Evolutionary conservation across 2,329 filamentous ascomycete species (phyloP).

Genomic region (Chaetomiaceae sp.): DNA sequence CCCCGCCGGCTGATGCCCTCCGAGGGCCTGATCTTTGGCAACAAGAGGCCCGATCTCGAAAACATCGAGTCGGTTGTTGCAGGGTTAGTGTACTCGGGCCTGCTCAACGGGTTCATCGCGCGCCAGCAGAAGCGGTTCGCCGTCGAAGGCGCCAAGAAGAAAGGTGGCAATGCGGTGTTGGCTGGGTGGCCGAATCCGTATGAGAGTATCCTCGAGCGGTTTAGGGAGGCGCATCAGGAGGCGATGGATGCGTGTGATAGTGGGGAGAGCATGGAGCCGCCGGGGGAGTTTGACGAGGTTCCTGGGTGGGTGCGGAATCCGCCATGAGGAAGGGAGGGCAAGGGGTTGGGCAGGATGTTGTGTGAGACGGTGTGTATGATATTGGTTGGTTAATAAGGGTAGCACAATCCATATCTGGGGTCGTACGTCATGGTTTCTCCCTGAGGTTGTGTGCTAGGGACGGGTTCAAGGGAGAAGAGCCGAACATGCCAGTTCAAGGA

Average conservation of each 20-base stretch:
- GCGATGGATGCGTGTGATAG: conserved; percentile 65
- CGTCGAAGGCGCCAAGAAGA: conserved; percentile 70
- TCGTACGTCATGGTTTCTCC: too few species aligned
- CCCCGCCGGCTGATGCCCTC: conserved; percentile 49
- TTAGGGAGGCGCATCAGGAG: conserved; percentile 58
- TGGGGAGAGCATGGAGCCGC: conserved; percentile 25
- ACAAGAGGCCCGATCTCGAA: conserved; percentile 52
- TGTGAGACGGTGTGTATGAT: not conserved
- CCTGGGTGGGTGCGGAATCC: conserved; percentile 32
- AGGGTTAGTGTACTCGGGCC: conserved; percentile 71
- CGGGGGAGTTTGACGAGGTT: conserved; percentile 27
- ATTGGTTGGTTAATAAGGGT: too few species aligned
- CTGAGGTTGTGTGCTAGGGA: not conserved
- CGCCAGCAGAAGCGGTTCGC: conserved; percentile 74
- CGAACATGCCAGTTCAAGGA: too few species aligned
- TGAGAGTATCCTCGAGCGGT: conserved; percentile 60
- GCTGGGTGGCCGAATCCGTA: conserved; percentile 75
- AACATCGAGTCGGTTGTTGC: conserved; percentile 76
- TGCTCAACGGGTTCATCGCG: conserved; percentile 80
- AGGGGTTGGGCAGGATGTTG: not conserved
- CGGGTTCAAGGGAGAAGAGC: not conserved
- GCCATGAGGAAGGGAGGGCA: not conserved
- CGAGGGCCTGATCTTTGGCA: conserved; percentile 61
- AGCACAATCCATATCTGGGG: too few species aligned
- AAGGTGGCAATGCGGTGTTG: conserved; percentile 53